These are phyloP conservation scores for Teunomyces panamensis DNA, from an alignment of 805 yeast genomes.

Conservation along the genomic window DNA sequence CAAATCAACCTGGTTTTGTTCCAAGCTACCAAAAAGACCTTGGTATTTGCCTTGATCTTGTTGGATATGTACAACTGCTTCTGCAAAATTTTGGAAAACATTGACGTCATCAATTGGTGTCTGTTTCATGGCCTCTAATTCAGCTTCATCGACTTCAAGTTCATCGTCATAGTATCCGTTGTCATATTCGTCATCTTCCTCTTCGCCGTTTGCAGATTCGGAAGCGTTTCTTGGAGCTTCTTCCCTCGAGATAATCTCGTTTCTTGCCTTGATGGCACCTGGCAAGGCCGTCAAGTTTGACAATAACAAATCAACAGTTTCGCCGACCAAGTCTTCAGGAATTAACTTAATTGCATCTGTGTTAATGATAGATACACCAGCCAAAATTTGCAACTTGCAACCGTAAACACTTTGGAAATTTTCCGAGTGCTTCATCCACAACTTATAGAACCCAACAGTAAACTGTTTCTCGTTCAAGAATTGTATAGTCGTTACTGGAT, in stretches of 20 bases:
- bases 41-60: conserved; percentile 49
- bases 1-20: conserved; percentile 32
- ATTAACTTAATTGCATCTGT: conserved; percentile 25
- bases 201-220: conserved; percentile 18
- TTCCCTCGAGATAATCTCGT: conserved; percentile 42
- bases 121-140: conserved; percentile 77
- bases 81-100: conserved; percentile 64
- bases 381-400: conserved; percentile 50
- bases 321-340: conserved; percentile 35
- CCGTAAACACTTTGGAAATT: conserved; percentile 54
- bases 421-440: conserved; percentile 48
- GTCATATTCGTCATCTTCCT: conserved; percentile 31
- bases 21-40: conserved; percentile 40
- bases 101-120: conserved; percentile 78
- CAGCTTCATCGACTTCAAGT: conserved; percentile 63
- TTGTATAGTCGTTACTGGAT: conserved; percentile 35
- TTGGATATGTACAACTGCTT: conserved; percentile 49
- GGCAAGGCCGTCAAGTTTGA: conserved; percentile 45
- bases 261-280: conserved; percentile 45
- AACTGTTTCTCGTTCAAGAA: conserved; percentile 37
- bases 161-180: conserved; percentile 25
- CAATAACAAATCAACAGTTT: conserved; percentile 38
- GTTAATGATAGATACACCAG: conserved; percentile 40
- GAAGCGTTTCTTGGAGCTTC: conserved; percentile 27
- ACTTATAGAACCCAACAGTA: conserved; percentile 35